Conservation (phyloP, 176 grass and related monocot species). For the Oryza rufipogon region DNA sequence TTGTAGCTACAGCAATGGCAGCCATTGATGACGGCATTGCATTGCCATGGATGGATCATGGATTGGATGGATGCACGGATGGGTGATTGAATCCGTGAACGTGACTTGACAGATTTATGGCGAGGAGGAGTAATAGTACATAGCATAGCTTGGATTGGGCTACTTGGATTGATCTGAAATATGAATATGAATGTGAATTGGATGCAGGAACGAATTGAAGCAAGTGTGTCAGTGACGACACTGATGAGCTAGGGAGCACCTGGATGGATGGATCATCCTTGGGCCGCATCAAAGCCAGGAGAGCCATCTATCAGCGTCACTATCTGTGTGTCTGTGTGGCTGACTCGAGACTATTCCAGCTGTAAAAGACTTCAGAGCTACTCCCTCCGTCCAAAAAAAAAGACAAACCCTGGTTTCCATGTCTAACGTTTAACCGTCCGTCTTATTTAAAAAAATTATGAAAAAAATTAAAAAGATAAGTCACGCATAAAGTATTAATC, state of each 20-base stretch:
- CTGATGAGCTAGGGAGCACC: not conserved
- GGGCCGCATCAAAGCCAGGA: not conserved
- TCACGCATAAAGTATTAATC: too few relatives aligned
- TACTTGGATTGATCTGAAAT: not conserved
- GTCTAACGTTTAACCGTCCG: too few relatives aligned
- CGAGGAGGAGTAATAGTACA: not conserved
- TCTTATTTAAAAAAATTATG: too few relatives aligned
- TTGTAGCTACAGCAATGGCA: not conserved
- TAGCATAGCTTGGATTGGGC: not conserved
- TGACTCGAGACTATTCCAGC: too few relatives aligned
- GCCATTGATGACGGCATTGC: conserved; percentile 3
- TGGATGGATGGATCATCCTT: conserved; percentile 31
- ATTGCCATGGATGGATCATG: not conserved
- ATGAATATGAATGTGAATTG: not conserved
- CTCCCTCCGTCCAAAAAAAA: too few relatives aligned
- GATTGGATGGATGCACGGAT: not conserved
- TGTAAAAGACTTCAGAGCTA: too few relatives aligned
- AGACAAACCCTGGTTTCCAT: too few relatives aligned
- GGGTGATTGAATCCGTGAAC: not conserved
- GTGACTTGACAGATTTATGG: conserved; percentile 10
- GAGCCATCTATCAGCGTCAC: not conserved
- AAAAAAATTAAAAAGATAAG: too few relatives aligned
- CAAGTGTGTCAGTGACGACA: not conserved
- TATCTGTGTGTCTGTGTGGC: too few relatives aligned
- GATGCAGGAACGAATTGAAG: not conserved